Base-by-base conservation (phyloP, 2,329 filamentous ascomycete species). In the Escovopsis sp. region DNA sequence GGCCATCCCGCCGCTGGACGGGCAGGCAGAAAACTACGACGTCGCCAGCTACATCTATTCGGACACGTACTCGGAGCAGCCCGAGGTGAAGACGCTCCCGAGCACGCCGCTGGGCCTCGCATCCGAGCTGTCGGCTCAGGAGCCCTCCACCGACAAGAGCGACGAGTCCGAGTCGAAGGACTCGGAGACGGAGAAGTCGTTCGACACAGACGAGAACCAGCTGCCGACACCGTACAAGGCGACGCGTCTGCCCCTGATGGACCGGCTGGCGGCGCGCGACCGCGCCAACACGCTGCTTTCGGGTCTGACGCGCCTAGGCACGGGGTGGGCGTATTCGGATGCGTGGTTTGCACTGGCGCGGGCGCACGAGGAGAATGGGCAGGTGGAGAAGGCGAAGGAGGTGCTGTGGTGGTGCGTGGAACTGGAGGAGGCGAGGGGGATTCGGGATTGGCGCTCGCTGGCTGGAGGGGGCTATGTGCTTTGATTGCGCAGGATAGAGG, bases 371-470 rank as follows among this genome's bases (percentile, higher is more conserved):
- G 75, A 86, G 51, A 82, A 83, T 38, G 82, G 80, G 0, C 83
- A 94, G 60, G 58, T 74, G 2, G 82, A 90, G 27, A 93, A 88
- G 62, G 81, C 90, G 12, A 92, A 87, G 60, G 81, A 90, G 46
- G 85, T 87, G 31, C 67, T 96, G 6, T 96, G 90, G 90, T 96
- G 88, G 86, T 93, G 87, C 48, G 82, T 98, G 11, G 86, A 94
- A 57, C 65, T 98, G 21, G 90, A 96, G 53, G 88, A 98, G 53
- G 76, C 74, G 7, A 75, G 73, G 43, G 84, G 79, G 0, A 70
- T 94, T 33, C 73, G 90, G 38, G 70, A 72, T 39, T 96, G 88
- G 90, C 69, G 65, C 21, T 76, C 70, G 44, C 67, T 85, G 19
- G 76, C 72, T 4, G 66, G 66, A 34, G 74, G 76, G 15, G 70